These are phyloP conservation scores for Hymenoscyphus fraxineus DNA, from an alignment of 2,329 filamentous ascomycete species.

Conservation along the genomic window DNA sequence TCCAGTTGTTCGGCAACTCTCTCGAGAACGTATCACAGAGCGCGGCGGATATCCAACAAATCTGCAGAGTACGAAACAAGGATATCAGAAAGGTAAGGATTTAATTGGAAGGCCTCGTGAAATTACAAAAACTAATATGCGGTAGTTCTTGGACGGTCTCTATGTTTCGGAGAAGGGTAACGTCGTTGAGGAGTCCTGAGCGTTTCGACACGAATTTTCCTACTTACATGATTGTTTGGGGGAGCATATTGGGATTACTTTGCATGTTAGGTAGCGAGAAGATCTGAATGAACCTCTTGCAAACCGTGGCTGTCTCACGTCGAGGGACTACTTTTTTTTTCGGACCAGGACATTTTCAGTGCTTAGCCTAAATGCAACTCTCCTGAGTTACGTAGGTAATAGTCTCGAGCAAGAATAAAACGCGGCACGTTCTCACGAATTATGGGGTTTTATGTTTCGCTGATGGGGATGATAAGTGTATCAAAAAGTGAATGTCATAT, in stretches of 20 bases:
- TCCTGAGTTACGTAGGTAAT: constrained; percentile 1
- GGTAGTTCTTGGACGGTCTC: constrained; percentile 97
- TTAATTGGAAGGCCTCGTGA: neutral
- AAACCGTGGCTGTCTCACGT: constrained; percentile 15
- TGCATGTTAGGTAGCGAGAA: constrained; percentile 35
- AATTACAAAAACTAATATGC: neutral
- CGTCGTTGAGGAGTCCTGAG: constrained; percentile 63
- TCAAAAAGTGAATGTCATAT: neutral
- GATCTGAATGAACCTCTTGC: constrained; percentile 35
- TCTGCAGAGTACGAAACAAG: constrained; percentile 99
- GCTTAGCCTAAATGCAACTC: constrained; percentile 2
- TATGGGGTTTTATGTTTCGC: neutral
- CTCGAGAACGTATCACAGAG: constrained; percentile 97
- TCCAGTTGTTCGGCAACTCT: constrained; percentile 87
- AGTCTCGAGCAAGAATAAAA: constrained; percentile 2
- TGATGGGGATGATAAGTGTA: neutral
- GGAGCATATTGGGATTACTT: constrained; percentile 31
- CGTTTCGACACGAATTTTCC: constrained; percentile 23
- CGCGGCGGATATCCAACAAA: constrained; percentile 98
- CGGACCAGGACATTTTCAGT: constrained; percentile 4
- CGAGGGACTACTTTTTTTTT: constrained; percentile 3
- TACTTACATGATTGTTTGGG: constrained; percentile 29
- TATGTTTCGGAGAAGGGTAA: constrained; percentile 99
- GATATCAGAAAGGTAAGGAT: constrained; percentile 94
- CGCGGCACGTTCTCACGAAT: constrained; percentile 2